Evolutionary conservation across 2,329 filamentous ascomycete species (phyloP).

Genomic region (Sphaerostilbella broomeana): DNA sequence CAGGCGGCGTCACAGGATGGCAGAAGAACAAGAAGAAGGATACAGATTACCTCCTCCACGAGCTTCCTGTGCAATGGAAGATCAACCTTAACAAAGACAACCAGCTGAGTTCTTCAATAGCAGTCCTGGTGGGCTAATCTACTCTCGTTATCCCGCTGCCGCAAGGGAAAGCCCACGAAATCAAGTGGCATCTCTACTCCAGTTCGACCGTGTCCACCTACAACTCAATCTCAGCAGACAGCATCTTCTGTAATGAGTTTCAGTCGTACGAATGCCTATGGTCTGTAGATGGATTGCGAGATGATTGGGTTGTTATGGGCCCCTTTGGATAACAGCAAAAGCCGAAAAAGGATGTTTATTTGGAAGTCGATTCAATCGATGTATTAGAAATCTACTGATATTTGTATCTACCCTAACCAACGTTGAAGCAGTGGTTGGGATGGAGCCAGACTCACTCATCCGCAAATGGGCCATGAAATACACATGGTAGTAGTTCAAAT

Average conservation of each 20-base stretch:
- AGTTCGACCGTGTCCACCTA: slow-evolving; percentile 22
- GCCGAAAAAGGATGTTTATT: no score
- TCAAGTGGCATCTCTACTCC: slow-evolving; percentile 32
- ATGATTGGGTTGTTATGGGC: no score
- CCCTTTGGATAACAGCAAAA: no score
- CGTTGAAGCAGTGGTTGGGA: no score
- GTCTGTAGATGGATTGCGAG: no score
- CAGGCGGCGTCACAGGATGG: slow-evolving; percentile 31
- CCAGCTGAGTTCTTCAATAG: slow-evolving; percentile 43
- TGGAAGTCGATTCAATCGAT: no score
- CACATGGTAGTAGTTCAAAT: no score
- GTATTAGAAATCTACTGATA: no score
- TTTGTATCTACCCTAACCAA: no score
- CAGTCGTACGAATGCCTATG: no score
- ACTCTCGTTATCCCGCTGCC: slow-evolving; percentile 30
- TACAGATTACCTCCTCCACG: slow-evolving; percentile 41
- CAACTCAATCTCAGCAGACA: slow-evolving; percentile 6
- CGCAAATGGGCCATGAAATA: no score
- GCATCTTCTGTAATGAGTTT: slow-evolving; percentile 45
- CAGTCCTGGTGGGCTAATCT: slow-evolving; percentile 38
- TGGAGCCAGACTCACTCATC: no score
- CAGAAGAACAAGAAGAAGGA: slow-evolving; percentile 34
- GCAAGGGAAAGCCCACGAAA: slow-evolving; percentile 33
- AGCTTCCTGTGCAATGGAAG: slow-evolving; percentile 35
- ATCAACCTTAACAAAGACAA: slow-evolving; percentile 44